Percentiles rank a stretch among this genome's conserved stretches.
Evolutionary conservation across 2,329 filamentous ascomycete species (phyloP).

Genomic region (Pseudofabraea citricarpa): DNA sequence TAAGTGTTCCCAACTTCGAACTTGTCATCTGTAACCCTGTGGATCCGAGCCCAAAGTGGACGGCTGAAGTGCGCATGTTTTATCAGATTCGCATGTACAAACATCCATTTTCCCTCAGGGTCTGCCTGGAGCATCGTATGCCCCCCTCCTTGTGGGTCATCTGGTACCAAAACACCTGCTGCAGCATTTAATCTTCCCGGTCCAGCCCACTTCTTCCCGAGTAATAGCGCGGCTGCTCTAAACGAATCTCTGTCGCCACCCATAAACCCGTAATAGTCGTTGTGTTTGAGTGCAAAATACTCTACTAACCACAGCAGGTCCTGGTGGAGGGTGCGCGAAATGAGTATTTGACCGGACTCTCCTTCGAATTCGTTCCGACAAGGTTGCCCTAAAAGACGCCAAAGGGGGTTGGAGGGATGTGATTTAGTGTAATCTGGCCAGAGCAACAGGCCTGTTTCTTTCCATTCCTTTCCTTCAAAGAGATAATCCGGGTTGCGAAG

Average conservation of each 20-base stretch:
- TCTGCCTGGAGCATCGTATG: conserved; percentile 18
- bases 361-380: conserved; percentile 16
- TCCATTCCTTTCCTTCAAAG: conserved; percentile 12
- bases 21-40: conserved; percentile 9
- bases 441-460: conserved; percentile 13
- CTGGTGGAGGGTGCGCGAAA: conserved; percentile 12
- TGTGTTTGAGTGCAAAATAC: conserved; percentile 13
- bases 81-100: conserved; percentile 18
- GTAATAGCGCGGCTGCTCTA: conserved; percentile 11
- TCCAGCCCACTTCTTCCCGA: conserved; percentile 10
- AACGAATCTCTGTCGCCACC: conserved; percentile 16
- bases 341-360: conserved; percentile 14
- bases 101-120: conserved; percentile 13
- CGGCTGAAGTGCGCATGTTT: conserved; percentile 10
- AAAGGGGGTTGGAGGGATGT: conserved; percentile 14
- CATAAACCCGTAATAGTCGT: conserved; percentile 16
- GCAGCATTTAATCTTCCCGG: conserved; percentile 12
- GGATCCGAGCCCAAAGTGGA: conserved; percentile 13
- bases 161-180: not conserved
- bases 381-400: conserved; percentile 11
- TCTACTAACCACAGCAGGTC: conserved; percentile 16
- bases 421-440: conserved; percentile 17
- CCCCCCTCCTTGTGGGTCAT: conserved; percentile 7
- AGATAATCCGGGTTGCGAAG: conserved; percentile 13
- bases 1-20: conserved; percentile 12